Evolutionary conservation across 2,329 filamentous ascomycete species (phyloP), one percentile per base, ranked within the genome.

Genomic region (Orbilia brochopaga): DNA sequence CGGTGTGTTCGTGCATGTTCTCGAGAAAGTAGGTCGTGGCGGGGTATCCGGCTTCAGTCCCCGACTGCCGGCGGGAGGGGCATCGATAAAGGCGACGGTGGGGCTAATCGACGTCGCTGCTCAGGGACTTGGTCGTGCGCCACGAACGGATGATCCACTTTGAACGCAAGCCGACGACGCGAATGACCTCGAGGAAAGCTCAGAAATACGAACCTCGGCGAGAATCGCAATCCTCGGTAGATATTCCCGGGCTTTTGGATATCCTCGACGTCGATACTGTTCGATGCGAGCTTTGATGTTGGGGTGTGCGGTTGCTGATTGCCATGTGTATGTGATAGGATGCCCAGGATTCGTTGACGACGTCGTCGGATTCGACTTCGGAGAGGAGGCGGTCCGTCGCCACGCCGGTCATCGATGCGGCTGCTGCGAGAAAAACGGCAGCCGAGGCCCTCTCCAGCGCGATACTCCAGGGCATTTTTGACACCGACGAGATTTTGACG

Each of bases 101-200:
- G 53, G 27, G 55, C 48, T 65, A 56, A 54, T 44, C 44, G 21
- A 23, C 5, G 6, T n/a, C n/a, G n/a, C n/a, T 42, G 30, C n/a
- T 23, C 53, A 72, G 67, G 60, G 67, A 72, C 48, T 60, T 72
- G 32, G 67, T 72, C 50, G 67, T 72, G 23, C 67, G 67, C 40
- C 67, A 72, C 44, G 67, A 72, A 61, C 67, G 67, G 35, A 72
- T 72, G 67, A 72, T 72, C 24, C 67, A 72, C 35, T 72, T 72
- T 53, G 67, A 72, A 57, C 67, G 67, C 35, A 72, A 72, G 48
- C 60, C 67, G 1, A 72, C 67, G 17, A 72, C 67, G 19, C 67
- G 67, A 17, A 72, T 72, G 67, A 72, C 67, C 1, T 72, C 67
- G 24, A 58, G 67, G 17, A 72, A 72, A 53, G 67, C 67, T 72